Evolutionary conservation across 345 rosid species (phyloP), one percentile per base, ranked within the genome.

Genomic region (Raphanus raphanistrum): DNA sequence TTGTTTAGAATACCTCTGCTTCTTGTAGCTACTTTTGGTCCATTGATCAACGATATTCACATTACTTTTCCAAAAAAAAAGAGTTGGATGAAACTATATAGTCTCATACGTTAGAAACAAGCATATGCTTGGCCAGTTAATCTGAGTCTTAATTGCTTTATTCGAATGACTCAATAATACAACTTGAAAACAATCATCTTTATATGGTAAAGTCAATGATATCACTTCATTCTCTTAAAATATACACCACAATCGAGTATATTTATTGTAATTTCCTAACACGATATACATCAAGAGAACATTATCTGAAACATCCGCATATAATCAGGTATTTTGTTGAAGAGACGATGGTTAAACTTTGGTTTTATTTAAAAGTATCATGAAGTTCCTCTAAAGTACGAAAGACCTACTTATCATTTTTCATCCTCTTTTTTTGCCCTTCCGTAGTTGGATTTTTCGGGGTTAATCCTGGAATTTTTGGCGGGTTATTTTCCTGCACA

Each of bases 401-500:
- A 66, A 50, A 36, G 59, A 59, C 45, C 72, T 74, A 73, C 1
- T 21, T 12, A 3, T 33, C 33, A 63, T 26, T 33, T 13, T 63
- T 32, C 13, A 45, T 45, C 52, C 55, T 50, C 55, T 17, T n/a
- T 50, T 50, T 50, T 5, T 15, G 21, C 55, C 55, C 55, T 50
- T 15, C 55, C 17, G 55, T 45, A 12, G 52, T 45, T 45, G 66
- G 66, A 31, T 62, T 62, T 15, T 4, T 2, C 25, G 68, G 79
- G 10, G 66, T 68, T 41, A 69, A 4, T 15, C 28, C 52, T 8
- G 74, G 80, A 62, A 62, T 62, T 52, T 76, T 76, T 33, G 74
- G 79, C 16, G 32, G 69, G 1, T 50, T 48, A 10, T 52, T 25
- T 29, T 43, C 74, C 80, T 69, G 71, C 70, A 62, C 55, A 50